phyloP scores from a whole-genome alignment of 495 filamentous ascomycete genomes.

The Talaromyces trachyspermus region DNA sequence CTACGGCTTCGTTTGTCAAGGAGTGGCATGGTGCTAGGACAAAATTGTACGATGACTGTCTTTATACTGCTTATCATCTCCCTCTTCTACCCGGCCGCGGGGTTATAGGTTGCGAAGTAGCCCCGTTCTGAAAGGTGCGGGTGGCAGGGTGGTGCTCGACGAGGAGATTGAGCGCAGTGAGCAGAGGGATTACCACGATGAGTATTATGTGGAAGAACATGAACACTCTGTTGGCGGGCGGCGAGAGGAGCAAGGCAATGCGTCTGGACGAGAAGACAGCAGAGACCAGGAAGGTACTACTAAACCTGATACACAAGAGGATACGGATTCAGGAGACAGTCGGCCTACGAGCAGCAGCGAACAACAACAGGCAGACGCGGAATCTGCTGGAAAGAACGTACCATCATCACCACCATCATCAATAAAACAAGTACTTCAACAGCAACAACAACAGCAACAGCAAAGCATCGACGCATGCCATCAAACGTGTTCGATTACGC shows the following conservation, averaged over 20 bases:
- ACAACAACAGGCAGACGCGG: not conserved
- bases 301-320: not conserved
- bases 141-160: constrained; percentile 86
- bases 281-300: not conserved
- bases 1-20: constrained; percentile 78
- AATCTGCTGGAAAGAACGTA: not conserved
- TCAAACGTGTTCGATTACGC: constrained; percentile 68
- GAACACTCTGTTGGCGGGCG: constrained; percentile 22
- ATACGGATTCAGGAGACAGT: constrained; percentile 8
- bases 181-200: constrained; percentile 79
- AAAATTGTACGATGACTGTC: constrained; percentile 97
- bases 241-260: not conserved
- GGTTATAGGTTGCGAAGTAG: constrained; percentile 84
- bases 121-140: constrained; percentile 83
- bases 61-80: constrained; percentile 92
- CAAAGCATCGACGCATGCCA: constrained; percentile 33
- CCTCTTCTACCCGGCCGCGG: constrained; percentile 78
- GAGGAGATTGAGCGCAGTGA: constrained; percentile 96
- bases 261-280: not conserved
- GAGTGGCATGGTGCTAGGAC: constrained; percentile 86
- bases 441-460: constrained; percentile 23
- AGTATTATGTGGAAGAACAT: constrained; percentile 60
- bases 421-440: too few relatives aligned
- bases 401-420: constrained; percentile 11
- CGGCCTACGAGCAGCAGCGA: constrained; percentile 4